Conservation (phyloP, 768 basidiomycete genomes). For the Suillus hirtellus region DNA sequence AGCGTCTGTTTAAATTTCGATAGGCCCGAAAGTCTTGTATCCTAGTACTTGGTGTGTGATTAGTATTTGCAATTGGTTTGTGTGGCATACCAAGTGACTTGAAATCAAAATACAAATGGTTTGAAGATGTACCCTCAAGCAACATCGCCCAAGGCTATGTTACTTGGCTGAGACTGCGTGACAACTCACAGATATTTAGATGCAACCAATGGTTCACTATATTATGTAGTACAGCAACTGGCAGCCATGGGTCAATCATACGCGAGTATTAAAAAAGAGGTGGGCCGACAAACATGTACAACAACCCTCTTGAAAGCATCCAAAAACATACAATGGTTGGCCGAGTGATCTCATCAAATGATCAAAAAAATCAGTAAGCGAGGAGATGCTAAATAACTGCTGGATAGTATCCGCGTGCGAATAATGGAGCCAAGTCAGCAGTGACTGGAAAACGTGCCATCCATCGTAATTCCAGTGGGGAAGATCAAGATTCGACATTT, state of each 20-base stretch:
- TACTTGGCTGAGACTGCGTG: not conserved
- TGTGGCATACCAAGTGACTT: not conserved
- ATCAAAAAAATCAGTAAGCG: not conserved
- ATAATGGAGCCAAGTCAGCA: no score
- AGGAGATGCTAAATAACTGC: not conserved
- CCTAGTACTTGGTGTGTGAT: conserved; percentile 24
- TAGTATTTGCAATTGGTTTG: not conserved
- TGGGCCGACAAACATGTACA: not conserved
- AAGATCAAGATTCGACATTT: no score
- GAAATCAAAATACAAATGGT: not conserved
- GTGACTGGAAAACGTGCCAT: no score
- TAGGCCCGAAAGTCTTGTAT: not conserved
- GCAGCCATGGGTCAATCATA: not conserved
- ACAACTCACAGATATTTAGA: not conserved
- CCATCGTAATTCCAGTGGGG: no score
- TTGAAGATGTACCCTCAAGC: not conserved
- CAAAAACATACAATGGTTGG: not conserved
- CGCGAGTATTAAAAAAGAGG: not conserved
- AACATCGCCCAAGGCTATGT: not conserved
- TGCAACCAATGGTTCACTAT: not conserved
- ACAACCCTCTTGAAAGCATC: not conserved
- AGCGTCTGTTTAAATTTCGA: not conserved
- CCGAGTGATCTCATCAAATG: not conserved
- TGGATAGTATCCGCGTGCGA: no score
- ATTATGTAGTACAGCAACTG: not conserved